Evolutionary conservation across 345 rosid genomes (phyloP), one percentile per base, ranked within the genome.

Genomic region (Moricandia arvensis): DNA sequence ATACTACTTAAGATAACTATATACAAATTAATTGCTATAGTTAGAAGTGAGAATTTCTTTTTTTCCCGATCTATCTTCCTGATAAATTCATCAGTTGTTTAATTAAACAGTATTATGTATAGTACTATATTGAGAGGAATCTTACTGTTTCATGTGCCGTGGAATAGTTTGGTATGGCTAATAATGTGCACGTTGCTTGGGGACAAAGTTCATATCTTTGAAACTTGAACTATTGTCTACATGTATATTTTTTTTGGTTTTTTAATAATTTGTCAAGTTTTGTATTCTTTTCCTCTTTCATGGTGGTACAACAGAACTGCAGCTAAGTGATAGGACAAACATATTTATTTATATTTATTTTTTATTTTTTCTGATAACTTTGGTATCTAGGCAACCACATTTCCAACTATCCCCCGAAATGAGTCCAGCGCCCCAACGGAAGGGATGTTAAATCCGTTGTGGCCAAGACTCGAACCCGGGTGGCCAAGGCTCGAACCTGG

Each of bases 181-280:
- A 71, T 77, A 71, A 77, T 64, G 72, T 62, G 26, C 34, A 77
- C 76, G 47, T 77, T 77, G 72, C 76, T 77, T 77, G 80, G 76
- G 62, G 67, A 77, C 53, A 69, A 76, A 76, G 80, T 55, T 76
- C 66, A 69, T 30, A 69, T 69, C 70, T 69, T 76, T 63, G 65
- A 63, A 63, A 69, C 59, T 69, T 69, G 49, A 69, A 68, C 59
- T 12, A 12, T 35, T 54, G 30, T 26, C 10, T 15, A 24, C 15
- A 47, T 2, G 12, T 54, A 27, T 6, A 13, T 47, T 5, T 15
- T 5, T 58, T 13, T 27, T 13, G 6, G 29, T 59, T 5, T 58
- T 13, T 27, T 13, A 12, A 59, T 59, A 13, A 13, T n/a, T 59
- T 59, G 0, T 59, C 37, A 29, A 11, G 21, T 58, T 58, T 30